phyloP scores from a whole-genome alignment of 2,329 filamentous ascomycete genomes.

The Gnomoniopsis smithogilvyi region DNA sequence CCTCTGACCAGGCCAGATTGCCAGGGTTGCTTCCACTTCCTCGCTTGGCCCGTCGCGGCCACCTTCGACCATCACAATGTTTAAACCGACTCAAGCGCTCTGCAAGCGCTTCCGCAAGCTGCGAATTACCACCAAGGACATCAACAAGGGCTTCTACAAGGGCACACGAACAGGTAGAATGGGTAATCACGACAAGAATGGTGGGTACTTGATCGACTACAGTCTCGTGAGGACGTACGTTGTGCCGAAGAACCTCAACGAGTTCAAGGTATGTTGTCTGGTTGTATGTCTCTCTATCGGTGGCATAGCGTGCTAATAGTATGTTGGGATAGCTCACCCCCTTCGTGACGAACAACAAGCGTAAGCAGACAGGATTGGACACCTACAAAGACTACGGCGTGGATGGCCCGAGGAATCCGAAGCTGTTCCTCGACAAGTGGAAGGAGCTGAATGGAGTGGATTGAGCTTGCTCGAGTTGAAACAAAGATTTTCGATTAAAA shows the following conservation, averaged over 20 bases:
- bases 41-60: neutral
- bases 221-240: constrained; percentile 87
- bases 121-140: constrained; percentile 85
- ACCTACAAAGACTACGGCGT: constrained; percentile 24
- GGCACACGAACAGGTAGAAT: constrained; percentile 86
- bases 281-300: neutral
- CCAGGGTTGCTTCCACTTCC: neutral
- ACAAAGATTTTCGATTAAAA: neutral
- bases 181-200: constrained; percentile 79
- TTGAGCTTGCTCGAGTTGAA: constrained; percentile 28
- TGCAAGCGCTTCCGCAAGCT: constrained; percentile 69
- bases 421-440: constrained; percentile 62
- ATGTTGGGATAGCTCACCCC: constrained; percentile 63
- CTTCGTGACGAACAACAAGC: constrained; percentile 66
- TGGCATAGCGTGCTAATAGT: constrained; percentile 14
- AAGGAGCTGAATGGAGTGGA: constrained; percentile 65
- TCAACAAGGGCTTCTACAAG: constrained; percentile 95
- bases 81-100: constrained; percentile 63
- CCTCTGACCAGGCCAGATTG: neutral
- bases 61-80: constrained; percentile 42
- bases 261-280: constrained; percentile 63
- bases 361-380: constrained; percentile 32
- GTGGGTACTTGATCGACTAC: constrained; percentile 82
- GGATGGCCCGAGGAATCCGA: constrained; percentile 57
- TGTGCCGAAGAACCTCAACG: constrained; percentile 65